phyloP scores from a whole-genome alignment of 352 stramenopile species.

The Thalassiosira oceanica region DNA sequence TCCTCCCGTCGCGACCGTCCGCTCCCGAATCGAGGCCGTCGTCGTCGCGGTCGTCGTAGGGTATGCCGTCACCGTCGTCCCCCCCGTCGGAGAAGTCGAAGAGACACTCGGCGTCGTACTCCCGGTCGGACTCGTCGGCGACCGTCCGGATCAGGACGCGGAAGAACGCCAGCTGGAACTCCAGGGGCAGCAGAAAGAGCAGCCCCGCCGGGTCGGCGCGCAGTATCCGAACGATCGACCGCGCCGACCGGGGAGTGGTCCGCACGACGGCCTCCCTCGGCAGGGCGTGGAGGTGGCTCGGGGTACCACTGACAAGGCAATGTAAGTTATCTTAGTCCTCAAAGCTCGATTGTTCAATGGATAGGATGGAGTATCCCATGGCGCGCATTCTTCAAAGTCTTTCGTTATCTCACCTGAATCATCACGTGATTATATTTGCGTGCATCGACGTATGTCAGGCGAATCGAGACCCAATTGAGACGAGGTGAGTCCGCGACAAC shows the following conservation, averaged over 20 bases:
- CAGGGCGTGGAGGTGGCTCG: too few relatives aligned
- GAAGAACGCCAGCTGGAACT: constrained; percentile 61
- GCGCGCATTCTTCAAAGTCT: too few relatives aligned
- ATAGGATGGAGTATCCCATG: too few relatives aligned
- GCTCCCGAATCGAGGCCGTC: constrained; percentile 3
- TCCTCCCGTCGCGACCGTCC: background rate
- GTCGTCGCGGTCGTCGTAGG: background rate
- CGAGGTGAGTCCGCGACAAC: too few relatives aligned
- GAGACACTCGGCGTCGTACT: constrained; percentile 64
- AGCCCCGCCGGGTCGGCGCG: constrained; percentile 1
- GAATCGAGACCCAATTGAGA: too few relatives aligned
- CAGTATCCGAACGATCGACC: constrained; percentile 1
- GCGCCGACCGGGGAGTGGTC: background rate
- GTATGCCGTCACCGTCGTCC: constrained; percentile 1
- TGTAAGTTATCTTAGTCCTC: too few relatives aligned
- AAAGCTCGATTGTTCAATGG: too few relatives aligned
- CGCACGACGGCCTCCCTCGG: background rate
- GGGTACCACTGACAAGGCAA: too few relatives aligned
- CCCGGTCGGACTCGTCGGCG: constrained; percentile 49
- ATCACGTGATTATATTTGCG: too few relatives aligned
- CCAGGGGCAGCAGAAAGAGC: constrained; percentile 21
- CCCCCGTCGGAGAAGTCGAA: constrained; percentile 26
- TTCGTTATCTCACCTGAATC: too few relatives aligned
- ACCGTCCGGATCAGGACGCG: constrained; percentile 67
- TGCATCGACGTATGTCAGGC: too few relatives aligned